Percentiles rank a stretch among this genome's conserved stretches.
Evolutionary conservation across 31 red algal species (phyloP).

Genomic region (Bonnemaisonia californica): DNA sequence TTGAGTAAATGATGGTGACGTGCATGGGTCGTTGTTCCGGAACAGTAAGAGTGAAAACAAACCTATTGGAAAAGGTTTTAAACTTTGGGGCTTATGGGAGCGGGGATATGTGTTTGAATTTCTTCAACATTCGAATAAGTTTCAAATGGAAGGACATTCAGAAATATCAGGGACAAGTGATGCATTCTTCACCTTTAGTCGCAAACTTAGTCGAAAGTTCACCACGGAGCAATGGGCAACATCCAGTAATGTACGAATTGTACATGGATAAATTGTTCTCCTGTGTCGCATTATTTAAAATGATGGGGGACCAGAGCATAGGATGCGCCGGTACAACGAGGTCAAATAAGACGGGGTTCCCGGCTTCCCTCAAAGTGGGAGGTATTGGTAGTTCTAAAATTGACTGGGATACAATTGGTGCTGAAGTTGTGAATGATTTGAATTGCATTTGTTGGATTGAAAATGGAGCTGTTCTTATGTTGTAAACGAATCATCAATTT

Average conservation of each 20-base stretch:
- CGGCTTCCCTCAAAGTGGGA: background rate
- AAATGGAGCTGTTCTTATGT: background rate
- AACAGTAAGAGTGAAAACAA: slow-evolving; percentile 3
- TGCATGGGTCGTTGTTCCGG: background rate
- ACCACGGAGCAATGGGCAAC: background rate
- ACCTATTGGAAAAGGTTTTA: background rate
- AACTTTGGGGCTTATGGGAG: background rate
- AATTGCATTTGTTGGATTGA: slow-evolving; percentile 2
- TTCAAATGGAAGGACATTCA: background rate
- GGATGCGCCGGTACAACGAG: background rate
- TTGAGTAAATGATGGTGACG: slow-evolving; percentile 10
- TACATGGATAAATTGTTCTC: slow-evolving; percentile 7
- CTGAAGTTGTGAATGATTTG: background rate
- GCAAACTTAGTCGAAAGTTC: background rate
- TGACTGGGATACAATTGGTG: background rate
- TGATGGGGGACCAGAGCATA: background rate
- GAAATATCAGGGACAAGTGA: background rate
- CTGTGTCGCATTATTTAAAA: background rate
- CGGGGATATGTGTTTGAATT: background rate
- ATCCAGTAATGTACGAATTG: background rate
- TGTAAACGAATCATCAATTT: background rate
- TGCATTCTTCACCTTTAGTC: background rate
- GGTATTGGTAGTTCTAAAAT: background rate
- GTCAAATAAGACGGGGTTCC: background rate
- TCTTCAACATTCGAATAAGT: background rate